Percentiles rank a stretch among this genome's conserved stretches.
Conservation (phyloP, 768 basidiomycete genomes). For the Hygrophorus pudorinus region DNA sequence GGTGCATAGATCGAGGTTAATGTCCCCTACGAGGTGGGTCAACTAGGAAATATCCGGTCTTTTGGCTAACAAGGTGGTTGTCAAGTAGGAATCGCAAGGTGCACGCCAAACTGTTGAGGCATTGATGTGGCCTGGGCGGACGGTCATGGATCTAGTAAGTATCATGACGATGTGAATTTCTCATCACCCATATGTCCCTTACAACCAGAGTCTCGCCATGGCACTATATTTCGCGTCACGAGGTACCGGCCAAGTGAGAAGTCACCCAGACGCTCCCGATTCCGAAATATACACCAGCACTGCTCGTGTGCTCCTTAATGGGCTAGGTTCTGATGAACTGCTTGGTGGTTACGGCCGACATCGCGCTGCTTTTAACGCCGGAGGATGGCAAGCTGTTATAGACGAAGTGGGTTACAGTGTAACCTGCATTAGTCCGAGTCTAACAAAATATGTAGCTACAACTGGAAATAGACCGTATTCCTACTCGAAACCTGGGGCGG, state of each 20-base stretch:
- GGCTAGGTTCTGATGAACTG: slow-evolving; percentile 91
- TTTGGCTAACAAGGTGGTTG: slow-evolving; percentile 4
- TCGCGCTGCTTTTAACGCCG: slow-evolving; percentile 55
- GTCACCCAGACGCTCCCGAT: slow-evolving; percentile 18
- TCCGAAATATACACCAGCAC: slow-evolving; percentile 52
- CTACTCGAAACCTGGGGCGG: slow-evolving; percentile 81
- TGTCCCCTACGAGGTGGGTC: slow-evolving; percentile 62
- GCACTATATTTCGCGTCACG: slow-evolving; percentile 91
- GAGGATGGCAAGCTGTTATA: slow-evolving; percentile 69
- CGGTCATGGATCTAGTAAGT: slow-evolving; percentile 86
- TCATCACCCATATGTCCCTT: not conserved
- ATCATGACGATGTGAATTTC: not conserved
- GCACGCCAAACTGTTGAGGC: slow-evolving; percentile 48
- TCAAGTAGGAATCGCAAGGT: slow-evolving; percentile 52
- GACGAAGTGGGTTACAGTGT: slow-evolving; percentile 49
- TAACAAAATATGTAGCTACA: slow-evolving; percentile 50
- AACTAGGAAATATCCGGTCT: not conserved
- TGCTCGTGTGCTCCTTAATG: slow-evolving; percentile 80
- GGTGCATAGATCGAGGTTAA: slow-evolving; percentile 68
- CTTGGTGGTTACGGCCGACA: slow-evolving; percentile 92
- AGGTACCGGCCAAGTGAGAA: slow-evolving; percentile 54
- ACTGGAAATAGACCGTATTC: slow-evolving; percentile 80
- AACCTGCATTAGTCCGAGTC: not conserved
- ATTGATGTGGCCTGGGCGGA: slow-evolving; percentile 69
- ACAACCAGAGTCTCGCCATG: slow-evolving; percentile 79